Base-by-base conservation (phyloP, 208 protist genomes). In the Endotrypanum monterogeii region DNA sequence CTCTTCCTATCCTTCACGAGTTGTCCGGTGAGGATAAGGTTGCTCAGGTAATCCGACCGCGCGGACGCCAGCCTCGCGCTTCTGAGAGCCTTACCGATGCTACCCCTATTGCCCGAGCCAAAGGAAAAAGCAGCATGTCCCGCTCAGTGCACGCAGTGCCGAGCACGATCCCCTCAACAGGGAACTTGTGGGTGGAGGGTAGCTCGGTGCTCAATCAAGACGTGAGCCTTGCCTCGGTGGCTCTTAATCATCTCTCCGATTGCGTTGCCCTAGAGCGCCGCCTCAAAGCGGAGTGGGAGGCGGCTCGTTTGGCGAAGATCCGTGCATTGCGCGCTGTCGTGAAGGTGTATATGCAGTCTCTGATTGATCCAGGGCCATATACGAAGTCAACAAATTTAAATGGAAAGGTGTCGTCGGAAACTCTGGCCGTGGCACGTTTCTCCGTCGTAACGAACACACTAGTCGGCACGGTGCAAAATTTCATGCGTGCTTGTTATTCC, bases 371-470 rank as follows among this genome's bases (percentile, higher is more conserved):
- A 3, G 54, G 55, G 1, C 28, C 68, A 1, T 60, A 35, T 71
- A 11, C 52, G 44, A 44, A 5, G 23, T 14, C 28, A 5, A 58
- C 32, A 32, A 60, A 20, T 39, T 7, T 62, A 11, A 23, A 6
- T 52, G 25, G 35, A 20, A 62, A 39, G 9, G 80, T 73, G 58
- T 55, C 79, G 35, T 76, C 81, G 35, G 82, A 87, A 39, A 80
- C 79, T 32, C 37, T 93, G 56, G 73, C 88, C 0, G 58, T 95
- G 32, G 92, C 92, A 20, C 86, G 87, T 37, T 96, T 89, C 82
- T 83, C 89, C 25, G 85, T 94, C 37, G 80, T 96, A 23, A 87
- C 85, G 0, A 87, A 93, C 60, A 87, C 89, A 11, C 82, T 96
- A 11, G 80, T 88, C 12, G 58, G 85, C 5, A 90, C 89, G 1